Evolutionary conservation across 2,329 filamentous ascomycete genomes (phyloP), one percentile per base, ranked within the genome.

Genomic region (Xylaria sp.): DNA sequence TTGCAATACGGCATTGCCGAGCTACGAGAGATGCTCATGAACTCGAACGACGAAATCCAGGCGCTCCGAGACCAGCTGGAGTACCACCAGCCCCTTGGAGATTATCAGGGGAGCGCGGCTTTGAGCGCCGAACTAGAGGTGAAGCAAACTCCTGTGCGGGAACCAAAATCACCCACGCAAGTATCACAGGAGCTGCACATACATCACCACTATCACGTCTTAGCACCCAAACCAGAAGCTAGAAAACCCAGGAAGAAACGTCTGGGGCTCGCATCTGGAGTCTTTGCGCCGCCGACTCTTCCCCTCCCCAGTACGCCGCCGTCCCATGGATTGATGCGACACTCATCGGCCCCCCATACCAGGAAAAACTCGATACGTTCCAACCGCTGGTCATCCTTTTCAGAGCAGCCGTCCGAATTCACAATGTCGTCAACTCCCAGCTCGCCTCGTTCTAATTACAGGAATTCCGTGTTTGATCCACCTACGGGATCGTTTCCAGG

Each of bases 31-130:
- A 91, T 99, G 89, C 86, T 99, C 25, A 88, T 94, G 76, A 94
- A 89, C 78, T 97, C 95, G 2, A 97, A 98, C 76, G 93, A 97
- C 75, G 95, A 99, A 81, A 96, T 98, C 2, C 94, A 97, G 78
- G 88, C 88, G 52, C 82, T 99, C 23, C 87, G 95, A 31, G 93
- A 97, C 70, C 93, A 97, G 79, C 84, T 98, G 31, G 81, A 91
- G 69, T 87, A 89, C 56, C 94, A 97, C 77, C 93, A 96, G 75
- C 93, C 93, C 8, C 75, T 92, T 3, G 81, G 82, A 2, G 81
- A 86, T 9, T 75, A 73, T 6, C 80, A 83, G 2, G 72, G 73
- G 20, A 82, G 78, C 67, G 77, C 80, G 7, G 91, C 88, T 0
- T 82, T 98, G 61, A 87, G 90, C 67, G 89, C 92, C 51, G 94